Evolutionary conservation across 805 yeast genomes (phyloP).

Genomic region (Wickerhamiella nectarea): DNA sequence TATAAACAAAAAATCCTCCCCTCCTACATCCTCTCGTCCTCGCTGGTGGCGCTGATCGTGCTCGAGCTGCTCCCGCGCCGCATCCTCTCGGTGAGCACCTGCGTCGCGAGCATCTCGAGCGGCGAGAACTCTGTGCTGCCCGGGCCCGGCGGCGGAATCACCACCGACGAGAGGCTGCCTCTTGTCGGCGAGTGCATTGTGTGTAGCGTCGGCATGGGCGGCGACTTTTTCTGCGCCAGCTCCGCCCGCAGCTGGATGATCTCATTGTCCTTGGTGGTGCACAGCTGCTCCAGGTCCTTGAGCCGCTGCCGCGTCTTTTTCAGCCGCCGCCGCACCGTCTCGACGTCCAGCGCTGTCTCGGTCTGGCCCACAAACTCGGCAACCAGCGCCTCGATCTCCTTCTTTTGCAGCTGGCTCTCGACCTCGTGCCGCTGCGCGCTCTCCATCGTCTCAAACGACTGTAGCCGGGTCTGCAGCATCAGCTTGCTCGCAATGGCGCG

Average conservation of each 20-base stretch:
- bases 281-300: slow-evolving; percentile 32
- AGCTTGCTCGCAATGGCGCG: slow-evolving; percentile 18
- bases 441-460: slow-evolving; percentile 33
- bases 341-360: slow-evolving; percentile 25
- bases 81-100: slow-evolving; percentile 33
- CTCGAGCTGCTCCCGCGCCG: slow-evolving; percentile 27
- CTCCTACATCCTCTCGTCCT: slow-evolving; percentile 16
- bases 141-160: background rate
- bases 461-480: slow-evolving; percentile 29
- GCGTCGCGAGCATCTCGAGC: slow-evolving; percentile 42
- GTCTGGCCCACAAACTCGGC: slow-evolving; percentile 27
- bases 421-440: slow-evolving; percentile 36
- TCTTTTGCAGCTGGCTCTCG: slow-evolving; percentile 32
- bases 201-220: slow-evolving; percentile 16
- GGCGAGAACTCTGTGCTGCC: slow-evolving; percentile 27
- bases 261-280: slow-evolving; percentile 34
- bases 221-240: slow-evolving; percentile 19
- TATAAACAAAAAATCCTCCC: too few relatives aligned
- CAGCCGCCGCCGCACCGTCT: slow-evolving; percentile 28
- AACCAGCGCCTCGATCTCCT: slow-evolving; percentile 34
- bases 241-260: slow-evolving; percentile 30
- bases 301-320: slow-evolving; percentile 32
- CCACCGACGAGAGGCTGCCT: background rate
- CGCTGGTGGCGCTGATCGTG: slow-evolving; percentile 25
- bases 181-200: too few relatives aligned